A percentile compares a stretch with the other conserved stretches of the same genome.
Evolutionary conservation across 768 basidiomycete genomes (phyloP).

Genomic region (Fistulinella prunicolor): DNA sequence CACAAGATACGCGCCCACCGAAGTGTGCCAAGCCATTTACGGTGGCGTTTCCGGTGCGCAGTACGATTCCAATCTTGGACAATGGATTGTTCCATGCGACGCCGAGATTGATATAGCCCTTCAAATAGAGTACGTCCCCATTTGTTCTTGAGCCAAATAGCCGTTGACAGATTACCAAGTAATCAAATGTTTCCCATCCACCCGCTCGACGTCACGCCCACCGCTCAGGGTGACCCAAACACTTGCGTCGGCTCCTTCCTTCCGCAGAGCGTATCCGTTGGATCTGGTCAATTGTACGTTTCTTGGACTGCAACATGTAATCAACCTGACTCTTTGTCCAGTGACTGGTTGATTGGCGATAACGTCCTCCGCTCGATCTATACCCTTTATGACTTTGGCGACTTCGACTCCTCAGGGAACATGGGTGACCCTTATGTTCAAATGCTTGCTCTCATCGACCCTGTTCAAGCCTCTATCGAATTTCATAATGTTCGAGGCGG

Average conservation of each 20-base stretch:
- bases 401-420: constrained; percentile 58
- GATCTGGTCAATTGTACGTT: constrained; percentile 64
- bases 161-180: constrained; percentile 37
- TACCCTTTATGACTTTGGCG: constrained; percentile 81
- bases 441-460: constrained; percentile 65
- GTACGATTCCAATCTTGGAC: constrained; percentile 48
- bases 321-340: constrained; percentile 27
- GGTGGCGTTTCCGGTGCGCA: constrained; percentile 58
- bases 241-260: constrained; percentile 76
- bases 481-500: constrained; percentile 71
- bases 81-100: constrained; percentile 74
- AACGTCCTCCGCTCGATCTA: constrained; percentile 82
- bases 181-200: constrained; percentile 75
- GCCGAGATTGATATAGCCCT: constrained; percentile 76
- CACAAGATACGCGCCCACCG: constrained; percentile 64
- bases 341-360: constrained; percentile 83
- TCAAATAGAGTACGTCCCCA: constrained; percentile 61
- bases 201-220: constrained; percentile 70
- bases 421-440: constrained; percentile 81
- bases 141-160: constrained; percentile 4
- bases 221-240: constrained; percentile 40
- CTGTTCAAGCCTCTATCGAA: constrained; percentile 64
- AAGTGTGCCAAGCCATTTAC: constrained; percentile 69
- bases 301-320: background rate
- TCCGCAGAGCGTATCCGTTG: constrained; percentile 57